Base-by-base conservation (phyloP, 1,139 yeast species). In the Lodderomyces pseudojiufengensis region DNA sequence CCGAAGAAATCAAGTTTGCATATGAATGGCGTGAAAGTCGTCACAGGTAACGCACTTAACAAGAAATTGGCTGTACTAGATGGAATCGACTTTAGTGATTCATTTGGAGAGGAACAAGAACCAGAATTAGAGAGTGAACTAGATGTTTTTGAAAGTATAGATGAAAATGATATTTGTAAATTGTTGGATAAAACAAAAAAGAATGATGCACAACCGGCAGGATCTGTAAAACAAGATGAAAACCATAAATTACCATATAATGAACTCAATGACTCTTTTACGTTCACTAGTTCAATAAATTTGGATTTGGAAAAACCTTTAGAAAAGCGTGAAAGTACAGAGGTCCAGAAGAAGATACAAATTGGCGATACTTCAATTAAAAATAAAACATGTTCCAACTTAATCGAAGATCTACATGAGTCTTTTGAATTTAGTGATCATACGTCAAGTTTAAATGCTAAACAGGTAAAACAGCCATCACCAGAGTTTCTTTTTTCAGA, bases 21-120 rank as follows among this genome's bases (percentile, higher is more conserved):
- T 18, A 18, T 18, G 20, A 7, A 18, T 5, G 20, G 20, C 20
- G 20, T 18, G 5, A 18, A 18, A 18, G 6, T 18, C 20, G 20
- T 18, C 20, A 5, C 20, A 18, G 7, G 7, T 7, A 18, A 18
- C 7, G 20, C 20, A 7, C 5, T 18, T 7, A 18, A 18, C 7
- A 18, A 18, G 7, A 18, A 18, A 18, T 18, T 18, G 6, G 20
- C 20, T 5, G 29, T 30, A 16, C 10, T 32, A 10, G 35, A 32
- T 7, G 39, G 37, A 3, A 33, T 39, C 11, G 39, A 39, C 27
- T 26, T 36, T 22, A 33, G 36, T 29, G 40, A 35, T 29, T 35
- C 41, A n/a, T 38, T 38, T 30, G 35, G 30, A 9, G 39, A 36
- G 5, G 39, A 36, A 13, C 8, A 24, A 12, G 8, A 24, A n/a